These are phyloP conservation scores for Fusarium equiseti DNA, from an alignment of 2,329 filamentous ascomycete genomes.

Conservation along the genomic window DNA sequence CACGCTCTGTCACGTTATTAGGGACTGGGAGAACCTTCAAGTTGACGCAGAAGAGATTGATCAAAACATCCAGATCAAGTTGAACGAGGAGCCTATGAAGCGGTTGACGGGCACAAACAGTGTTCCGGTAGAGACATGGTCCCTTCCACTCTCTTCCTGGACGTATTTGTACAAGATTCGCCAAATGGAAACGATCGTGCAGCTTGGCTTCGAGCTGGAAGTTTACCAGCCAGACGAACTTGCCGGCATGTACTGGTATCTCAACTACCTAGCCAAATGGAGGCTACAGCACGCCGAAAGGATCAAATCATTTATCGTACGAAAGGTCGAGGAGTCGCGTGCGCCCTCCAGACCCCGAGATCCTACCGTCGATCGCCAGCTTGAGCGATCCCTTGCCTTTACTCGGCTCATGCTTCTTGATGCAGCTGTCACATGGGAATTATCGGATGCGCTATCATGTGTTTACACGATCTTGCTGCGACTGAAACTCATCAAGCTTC, in stretches of 20 bases:
- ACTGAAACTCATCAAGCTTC: slow-evolving; percentile 64
- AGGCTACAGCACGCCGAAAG: slow-evolving; percentile 77
- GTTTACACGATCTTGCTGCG: slow-evolving; percentile 77
- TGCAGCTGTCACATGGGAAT: slow-evolving; percentile 70
- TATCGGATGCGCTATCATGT: slow-evolving; percentile 66
- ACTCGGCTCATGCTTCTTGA: slow-evolving; percentile 73
- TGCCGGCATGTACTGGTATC: slow-evolving; percentile 90
- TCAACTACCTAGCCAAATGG: slow-evolving; percentile 78
- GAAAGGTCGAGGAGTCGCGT: slow-evolving; percentile 51
- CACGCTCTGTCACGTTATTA: slow-evolving; percentile 85
- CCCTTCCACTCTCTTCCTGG: slow-evolving; percentile 87
- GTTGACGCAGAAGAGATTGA: slow-evolving; percentile 84
- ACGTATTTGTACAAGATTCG: slow-evolving; percentile 89
- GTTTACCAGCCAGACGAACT: slow-evolving; percentile 90
- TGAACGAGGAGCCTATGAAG: slow-evolving; percentile 70
- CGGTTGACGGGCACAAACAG: slow-evolving; percentile 54
- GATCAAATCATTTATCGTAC: slow-evolving; percentile 74
- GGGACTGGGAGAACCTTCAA: slow-evolving; percentile 87
- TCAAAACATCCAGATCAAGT: slow-evolving; percentile 70
- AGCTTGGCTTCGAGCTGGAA: slow-evolving; percentile 93
- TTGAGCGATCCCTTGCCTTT: slow-evolving; percentile 64
- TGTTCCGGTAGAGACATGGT: slow-evolving; percentile 66
- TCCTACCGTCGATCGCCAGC: slow-evolving; percentile 56
- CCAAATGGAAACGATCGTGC: slow-evolving; percentile 86
- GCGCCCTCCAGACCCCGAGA: slow-evolving; percentile 23